Evolutionary conservation across 345 rosid species (phyloP).

Genomic region (Eucalyptus lansdowneana): DNA sequence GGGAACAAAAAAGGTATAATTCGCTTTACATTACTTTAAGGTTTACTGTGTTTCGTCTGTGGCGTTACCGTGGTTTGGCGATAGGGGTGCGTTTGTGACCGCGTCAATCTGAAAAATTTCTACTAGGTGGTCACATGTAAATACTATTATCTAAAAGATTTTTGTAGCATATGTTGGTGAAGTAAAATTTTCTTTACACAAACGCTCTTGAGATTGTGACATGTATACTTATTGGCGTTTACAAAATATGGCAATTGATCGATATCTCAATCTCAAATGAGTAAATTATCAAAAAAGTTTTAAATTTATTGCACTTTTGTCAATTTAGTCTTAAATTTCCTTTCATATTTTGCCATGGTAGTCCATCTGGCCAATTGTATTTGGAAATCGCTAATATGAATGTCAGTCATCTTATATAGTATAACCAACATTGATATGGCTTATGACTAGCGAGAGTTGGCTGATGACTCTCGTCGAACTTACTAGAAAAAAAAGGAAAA

Average conservation of each 20-base stretch:
- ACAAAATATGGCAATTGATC: neutral
- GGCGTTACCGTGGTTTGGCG: neutral
- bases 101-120: neutral
- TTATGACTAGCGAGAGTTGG: neutral
- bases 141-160: too few relatives aligned
- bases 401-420: accelerated
- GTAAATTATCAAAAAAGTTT: too few relatives aligned
- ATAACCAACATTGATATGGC: neutral
- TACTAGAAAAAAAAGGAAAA: neutral
- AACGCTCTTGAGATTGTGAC: neutral
- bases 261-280: too few relatives aligned
- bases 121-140: neutral
- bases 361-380: too few relatives aligned
- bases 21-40: neutral
- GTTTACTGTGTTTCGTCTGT: neutral
- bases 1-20: neutral
- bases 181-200: neutral
- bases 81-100: neutral
- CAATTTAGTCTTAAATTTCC: neutral
- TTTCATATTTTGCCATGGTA: neutral
- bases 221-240: neutral
- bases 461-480: accelerated
- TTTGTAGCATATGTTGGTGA: neutral
- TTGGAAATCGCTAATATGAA: too few relatives aligned
- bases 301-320: neutral